Evolutionary conservation across 176 grass and related monocot species (phyloP).

Genomic region (Carex cristatella): DNA sequence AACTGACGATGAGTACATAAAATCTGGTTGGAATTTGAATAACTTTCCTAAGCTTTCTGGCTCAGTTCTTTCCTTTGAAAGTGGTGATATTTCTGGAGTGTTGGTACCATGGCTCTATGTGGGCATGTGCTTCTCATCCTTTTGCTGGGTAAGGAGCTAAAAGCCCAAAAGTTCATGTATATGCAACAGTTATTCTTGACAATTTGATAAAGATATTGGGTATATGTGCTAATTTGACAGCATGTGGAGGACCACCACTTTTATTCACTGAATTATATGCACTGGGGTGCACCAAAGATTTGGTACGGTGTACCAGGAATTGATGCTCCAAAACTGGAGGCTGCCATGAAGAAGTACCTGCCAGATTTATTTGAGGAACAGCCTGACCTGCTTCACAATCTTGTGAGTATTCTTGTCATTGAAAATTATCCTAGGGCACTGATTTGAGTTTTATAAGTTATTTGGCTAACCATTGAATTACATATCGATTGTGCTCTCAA

Average conservation of each 20-base stretch:
- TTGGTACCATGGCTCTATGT: conserved; percentile 89
- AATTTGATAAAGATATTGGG: background rate
- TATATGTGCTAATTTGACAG: conserved; percentile 34
- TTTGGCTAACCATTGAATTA: background rate
- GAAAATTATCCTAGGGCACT: background rate
- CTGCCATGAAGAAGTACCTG: conserved; percentile 80
- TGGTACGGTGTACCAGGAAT: conserved; percentile 95
- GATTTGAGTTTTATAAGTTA: background rate
- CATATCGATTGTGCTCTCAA: background rate
- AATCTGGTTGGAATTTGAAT: conserved; percentile 91
- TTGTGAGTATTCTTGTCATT: conserved; percentile 44
- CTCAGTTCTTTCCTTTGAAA: conserved; percentile 81
- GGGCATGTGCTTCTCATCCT: conserved; percentile 98
- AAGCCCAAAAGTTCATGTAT: background rate
- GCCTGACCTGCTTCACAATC: conserved; percentile 91
- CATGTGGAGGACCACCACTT: conserved; percentile 96
- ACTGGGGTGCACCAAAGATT: conserved; percentile 85
- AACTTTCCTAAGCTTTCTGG: conserved; percentile 79
- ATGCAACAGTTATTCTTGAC: conserved; percentile 22
- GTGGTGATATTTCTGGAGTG: conserved; percentile 85
- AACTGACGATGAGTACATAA: conserved; percentile 43
- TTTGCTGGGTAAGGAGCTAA: conserved; percentile 85
- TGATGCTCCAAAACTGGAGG: conserved; percentile 69
- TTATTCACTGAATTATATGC: conserved; percentile 94
- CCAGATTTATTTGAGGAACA: conserved; percentile 85